These are phyloP conservation scores for Boletus reticulatus DNA, from an alignment of 768 basidiomycete species.

Conservation along the genomic window DNA sequence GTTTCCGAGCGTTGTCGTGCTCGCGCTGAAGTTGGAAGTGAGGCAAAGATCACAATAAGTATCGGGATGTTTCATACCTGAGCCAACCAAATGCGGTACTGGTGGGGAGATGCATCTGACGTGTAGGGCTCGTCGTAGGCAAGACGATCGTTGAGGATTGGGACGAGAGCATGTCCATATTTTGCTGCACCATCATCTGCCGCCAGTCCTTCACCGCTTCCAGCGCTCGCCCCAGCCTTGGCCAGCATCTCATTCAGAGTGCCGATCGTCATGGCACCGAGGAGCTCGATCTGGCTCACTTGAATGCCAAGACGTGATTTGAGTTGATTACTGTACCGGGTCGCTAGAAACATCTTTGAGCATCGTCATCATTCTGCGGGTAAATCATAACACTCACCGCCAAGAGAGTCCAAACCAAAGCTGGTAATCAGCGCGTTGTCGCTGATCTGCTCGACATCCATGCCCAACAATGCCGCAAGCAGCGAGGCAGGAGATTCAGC, in stretches of 20 bases:
- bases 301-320: slow-evolving; percentile 27
- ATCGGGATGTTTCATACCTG: slow-evolving; percentile 18
- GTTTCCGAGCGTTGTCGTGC: slow-evolving; percentile 29
- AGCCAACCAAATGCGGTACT: slow-evolving; percentile 32
- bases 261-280: slow-evolving; percentile 24
- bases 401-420: slow-evolving; percentile 25
- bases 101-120: slow-evolving; percentile 25
- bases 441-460: slow-evolving; percentile 28
- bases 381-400: slow-evolving; percentile 16
- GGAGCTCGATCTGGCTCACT: slow-evolving; percentile 24
- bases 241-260: slow-evolving; percentile 25
- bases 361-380: not conserved
- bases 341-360: slow-evolving; percentile 12
- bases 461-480: slow-evolving; percentile 23
- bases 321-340: slow-evolving; percentile 31
- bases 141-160: slow-evolving; percentile 29
- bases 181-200: slow-evolving; percentile 26
- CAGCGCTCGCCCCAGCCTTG: slow-evolving; percentile 14
- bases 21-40: slow-evolving; percentile 17
- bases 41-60: not conserved
- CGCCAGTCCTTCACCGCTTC: not conserved
- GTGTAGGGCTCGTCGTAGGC: slow-evolving; percentile 33
- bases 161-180: slow-evolving; percentile 28
- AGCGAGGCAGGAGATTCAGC: slow-evolving; percentile 25
- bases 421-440: slow-evolving; percentile 31